Evolutionary conservation across 495 filamentous ascomycete species (phyloP), one percentile per base, ranked within the genome.

Genomic region (Podospora didyma): DNA sequence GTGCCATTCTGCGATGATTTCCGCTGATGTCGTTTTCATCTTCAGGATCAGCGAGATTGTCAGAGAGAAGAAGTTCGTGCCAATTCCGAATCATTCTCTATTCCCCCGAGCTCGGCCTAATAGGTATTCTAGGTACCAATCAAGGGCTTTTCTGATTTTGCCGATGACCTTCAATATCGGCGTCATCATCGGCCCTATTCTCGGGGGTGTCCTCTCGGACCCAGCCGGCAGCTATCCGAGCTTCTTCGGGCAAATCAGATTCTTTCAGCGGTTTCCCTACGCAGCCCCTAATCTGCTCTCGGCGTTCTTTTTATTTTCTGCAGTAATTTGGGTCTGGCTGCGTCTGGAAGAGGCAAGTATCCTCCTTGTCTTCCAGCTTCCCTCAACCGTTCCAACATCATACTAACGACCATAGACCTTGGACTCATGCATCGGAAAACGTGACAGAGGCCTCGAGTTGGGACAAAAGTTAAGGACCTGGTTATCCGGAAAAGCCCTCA

Each of bases 141-240:
- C 82, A 7, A 74, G 84, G 5, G 86, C 85, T 39, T 89, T 89
- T 57, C 68, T 88, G 49, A 76, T 89, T 28, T 65, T 92, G 49
- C 89, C 86, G 0, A 86, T 89, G 79, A 84, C 82, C 6, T 92
- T 90, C 63, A 92, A 92, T 63, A 79, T 91, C 57, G 89, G 89
- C 2, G 79, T 87, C 31, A 84, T 92, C 54, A 82, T 90, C 60
- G 89, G 88, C n/a, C 86, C 86, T 62, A 77, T 89, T 10, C 75
- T 90, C 51, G 89, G 89, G 49, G 89, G 89, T 24, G 63, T 90
- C 59, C 75, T 92, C 31, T 83, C 88, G 16, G 87, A 94, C 66
- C 89, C 86, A 1, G 87, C 89, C 3, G 79, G 74, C 17, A 85
- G 77, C 54, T 91, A 88, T 60, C 89, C 89, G 0, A 64, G 68